Percentiles rank a stretch among this genome's conserved stretches.
Conservation (phyloP, 108 stramenopile species). For the Schizochytrium sp. region DNA sequence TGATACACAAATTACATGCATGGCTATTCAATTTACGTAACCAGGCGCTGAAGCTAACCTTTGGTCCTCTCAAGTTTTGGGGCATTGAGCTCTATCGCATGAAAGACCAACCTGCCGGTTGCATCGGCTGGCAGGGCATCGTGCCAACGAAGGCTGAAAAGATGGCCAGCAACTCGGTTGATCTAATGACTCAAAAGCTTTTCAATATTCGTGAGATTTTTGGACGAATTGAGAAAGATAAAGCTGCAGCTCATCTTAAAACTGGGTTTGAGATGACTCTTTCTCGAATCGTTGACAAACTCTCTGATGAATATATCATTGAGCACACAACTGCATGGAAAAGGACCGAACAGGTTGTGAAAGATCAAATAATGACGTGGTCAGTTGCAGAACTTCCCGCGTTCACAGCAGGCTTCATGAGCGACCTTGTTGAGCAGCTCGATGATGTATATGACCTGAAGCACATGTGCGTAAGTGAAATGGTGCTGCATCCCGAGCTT, state of each 20-base stretch:
- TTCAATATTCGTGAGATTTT: slow-evolving; percentile 89
- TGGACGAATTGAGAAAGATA: slow-evolving; percentile 81
- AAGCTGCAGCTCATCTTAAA: slow-evolving; percentile 80
- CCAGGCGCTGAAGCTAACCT: slow-evolving; percentile 67
- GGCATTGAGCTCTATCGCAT: slow-evolving; percentile 67
- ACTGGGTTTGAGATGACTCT: slow-evolving; percentile 71
- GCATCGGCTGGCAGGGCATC: slow-evolving; percentile 86
- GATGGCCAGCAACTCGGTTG: slow-evolving; percentile 88
- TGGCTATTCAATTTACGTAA: not conserved
- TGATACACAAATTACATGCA: not conserved
- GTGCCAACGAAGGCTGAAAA: slow-evolving; percentile 90
- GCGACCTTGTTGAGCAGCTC: slow-evolving; percentile 65
- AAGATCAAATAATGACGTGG: slow-evolving; percentile 28
- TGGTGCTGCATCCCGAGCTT: slow-evolving; percentile 86
- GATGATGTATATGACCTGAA: slow-evolving; percentile 90
- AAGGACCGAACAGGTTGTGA: slow-evolving; percentile 6
- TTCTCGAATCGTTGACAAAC: slow-evolving; percentile 81
- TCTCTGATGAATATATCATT: slow-evolving; percentile 40
- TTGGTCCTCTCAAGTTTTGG: slow-evolving; percentile 68
- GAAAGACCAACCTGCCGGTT: slow-evolving; percentile 67
- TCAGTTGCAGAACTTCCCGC: slow-evolving; percentile 26
- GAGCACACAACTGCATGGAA: slow-evolving; percentile 43
- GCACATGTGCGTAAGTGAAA: slow-evolving; percentile 85
- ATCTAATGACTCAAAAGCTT: slow-evolving; percentile 89
- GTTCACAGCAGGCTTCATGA: slow-evolving; percentile 57